A percentile compares a stretch with the other conserved stretches of the same genome.
These are phyloP conservation scores for Prunus padus DNA, from an alignment of 306 rosid genomes.

Conservation along the genomic window DNA sequence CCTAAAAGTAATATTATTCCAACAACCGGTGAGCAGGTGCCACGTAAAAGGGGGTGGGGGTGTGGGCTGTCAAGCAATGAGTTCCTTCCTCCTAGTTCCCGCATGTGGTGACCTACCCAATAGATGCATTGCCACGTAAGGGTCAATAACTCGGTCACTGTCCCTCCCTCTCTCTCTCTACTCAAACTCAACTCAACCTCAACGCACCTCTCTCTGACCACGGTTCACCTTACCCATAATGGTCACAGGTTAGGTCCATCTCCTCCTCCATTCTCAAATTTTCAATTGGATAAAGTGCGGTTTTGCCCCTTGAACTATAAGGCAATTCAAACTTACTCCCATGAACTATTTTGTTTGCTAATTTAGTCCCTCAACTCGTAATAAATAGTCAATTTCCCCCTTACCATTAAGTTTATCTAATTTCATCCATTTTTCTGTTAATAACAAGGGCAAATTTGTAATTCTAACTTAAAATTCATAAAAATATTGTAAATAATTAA, in stretches of 20 bases:
- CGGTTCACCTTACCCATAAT: neutral
- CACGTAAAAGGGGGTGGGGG: neutral
- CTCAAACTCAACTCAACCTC: neutral
- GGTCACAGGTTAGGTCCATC: neutral
- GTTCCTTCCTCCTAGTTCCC: neutral
- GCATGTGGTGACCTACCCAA: conserved; percentile 10
- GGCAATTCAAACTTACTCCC: no score
- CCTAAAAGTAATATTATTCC: neutral
- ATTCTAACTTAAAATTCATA: no score
- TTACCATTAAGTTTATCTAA: no score
- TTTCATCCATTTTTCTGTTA: no score
- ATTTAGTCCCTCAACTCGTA: no score
- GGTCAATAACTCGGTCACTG: neutral
- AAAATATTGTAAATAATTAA: no score
- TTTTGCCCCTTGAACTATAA: no score
- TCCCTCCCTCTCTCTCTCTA: neutral
- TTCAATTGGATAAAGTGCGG: no score
- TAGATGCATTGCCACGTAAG: neutral
- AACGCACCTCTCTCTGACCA: neutral
- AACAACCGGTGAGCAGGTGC: neutral
- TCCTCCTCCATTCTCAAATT: neutral
- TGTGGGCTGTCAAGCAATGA: conserved; percentile 18
- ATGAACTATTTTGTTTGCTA: no score
- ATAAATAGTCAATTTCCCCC: no score
- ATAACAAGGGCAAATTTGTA: no score